Conservation (phyloP, 345 rosid genomes). For the Eucalyptus tenuipes region DNA sequence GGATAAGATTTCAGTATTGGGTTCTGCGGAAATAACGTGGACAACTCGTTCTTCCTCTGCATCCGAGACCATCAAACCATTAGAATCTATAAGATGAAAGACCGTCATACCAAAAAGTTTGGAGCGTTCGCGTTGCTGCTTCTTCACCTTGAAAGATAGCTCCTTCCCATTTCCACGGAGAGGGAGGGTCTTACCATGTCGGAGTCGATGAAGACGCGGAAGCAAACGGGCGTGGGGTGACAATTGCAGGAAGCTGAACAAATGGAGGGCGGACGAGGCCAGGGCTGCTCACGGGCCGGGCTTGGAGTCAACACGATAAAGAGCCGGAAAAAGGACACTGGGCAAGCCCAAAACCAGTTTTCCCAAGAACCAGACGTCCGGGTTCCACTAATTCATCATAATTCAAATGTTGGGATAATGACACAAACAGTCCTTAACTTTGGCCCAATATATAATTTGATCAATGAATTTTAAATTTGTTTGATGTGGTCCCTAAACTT, state of each 20-base stretch:
- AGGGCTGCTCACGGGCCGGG: background rate
- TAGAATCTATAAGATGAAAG: background rate
- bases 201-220: background rate
- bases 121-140: background rate
- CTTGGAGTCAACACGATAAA: background rate
- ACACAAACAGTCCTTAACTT: no score
- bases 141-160: background rate
- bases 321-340: background rate
- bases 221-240: background rate
- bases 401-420: background rate
- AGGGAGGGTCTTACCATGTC: background rate
- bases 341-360: background rate
- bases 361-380: background rate
- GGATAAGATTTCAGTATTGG: background rate
- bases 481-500: fast-evolving
- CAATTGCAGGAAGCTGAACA: background rate
- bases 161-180: no score
- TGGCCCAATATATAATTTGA: no score
- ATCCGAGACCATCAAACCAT: background rate
- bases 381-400: background rate
- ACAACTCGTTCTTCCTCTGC: background rate
- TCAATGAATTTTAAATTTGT: no score
- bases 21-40: background rate
- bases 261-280: background rate
- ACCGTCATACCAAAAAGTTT: background rate